Base-by-base conservation (phyloP, 2,329 filamentous ascomycete species). In the Periconia sp. region DNA sequence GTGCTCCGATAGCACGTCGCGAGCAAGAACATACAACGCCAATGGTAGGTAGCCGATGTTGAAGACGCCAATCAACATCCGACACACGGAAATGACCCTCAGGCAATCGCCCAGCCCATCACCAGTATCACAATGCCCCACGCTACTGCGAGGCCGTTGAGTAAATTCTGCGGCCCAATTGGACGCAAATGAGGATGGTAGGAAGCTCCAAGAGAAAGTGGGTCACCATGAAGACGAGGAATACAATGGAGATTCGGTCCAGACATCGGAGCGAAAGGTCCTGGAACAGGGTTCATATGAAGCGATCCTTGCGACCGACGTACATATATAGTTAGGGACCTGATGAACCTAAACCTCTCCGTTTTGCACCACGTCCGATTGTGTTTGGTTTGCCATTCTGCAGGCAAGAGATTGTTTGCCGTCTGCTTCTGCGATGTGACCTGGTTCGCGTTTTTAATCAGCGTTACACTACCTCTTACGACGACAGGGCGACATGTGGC, bases 151-250 rank as follows among this genome's bases (percentile, higher is more conserved):
- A 68, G 54, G 2, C 54, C 53, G 44, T 57, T 55, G 9, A 68
- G 52, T 6, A 61, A 49, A n/a, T 57, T 53, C 33, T 49, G 55
- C 8, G 59, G 52, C 1, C 58, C 60, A 35, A 65, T 44, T 2
- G 72, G 74, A 19, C 74, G 72, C 15, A 82, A 9, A 81, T 63
- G 44, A 82, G 73, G 60, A 80, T 82, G 53, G 75, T 78, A 0
- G 80, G 80, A 3, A 81, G 71, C 59, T 82, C 79, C 55, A 78
- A 81, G 10, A 82, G 54, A 20, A 83, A 74, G 59, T 83, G 81
- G 15, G 74, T 75, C 44, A 81, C 70, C 62, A 82, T 82, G 71
- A 82, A 84, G 11, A 83, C 76, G 6, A 81, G 74, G 9, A 83
- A 60, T 1, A 75, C 69, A 54, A 78, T 74, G 2, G 75, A 77